Percentiles rank a stretch among this genome's conserved stretches.
phyloP scores from a whole-genome alignment of 2,329 filamentous ascomycete species.

The Colletotrichum truncatum region DNA sequence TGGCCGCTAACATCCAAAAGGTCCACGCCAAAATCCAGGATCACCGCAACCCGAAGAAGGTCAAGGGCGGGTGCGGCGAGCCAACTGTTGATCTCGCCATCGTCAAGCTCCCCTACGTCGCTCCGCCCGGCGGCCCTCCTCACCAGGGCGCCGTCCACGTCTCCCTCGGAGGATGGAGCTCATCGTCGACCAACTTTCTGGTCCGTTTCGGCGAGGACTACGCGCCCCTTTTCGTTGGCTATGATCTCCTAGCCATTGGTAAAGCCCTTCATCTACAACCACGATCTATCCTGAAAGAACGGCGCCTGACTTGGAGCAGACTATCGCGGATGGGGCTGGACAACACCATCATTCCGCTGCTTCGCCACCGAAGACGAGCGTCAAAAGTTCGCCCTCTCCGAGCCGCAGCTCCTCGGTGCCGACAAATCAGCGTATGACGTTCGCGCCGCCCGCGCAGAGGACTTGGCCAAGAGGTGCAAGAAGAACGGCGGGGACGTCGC shows the following conservation, averaged over 20 bases:
- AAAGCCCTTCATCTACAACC: neutral
- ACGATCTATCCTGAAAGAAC: no score
- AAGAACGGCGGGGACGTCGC: constrained; percentile 9
- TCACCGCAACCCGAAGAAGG: constrained; percentile 1
- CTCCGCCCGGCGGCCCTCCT: neutral
- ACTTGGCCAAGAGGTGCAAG: constrained; percentile 1
- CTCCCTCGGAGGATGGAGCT: constrained; percentile 11
- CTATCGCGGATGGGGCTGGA: constrained; percentile 8
- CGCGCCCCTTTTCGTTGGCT: neutral
- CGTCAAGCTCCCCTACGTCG: constrained; percentile 12
- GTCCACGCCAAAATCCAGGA: constrained; percentile 9
- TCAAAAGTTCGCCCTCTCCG: neutral
- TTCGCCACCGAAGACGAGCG: constrained; percentile 12
- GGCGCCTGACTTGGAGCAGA: neutral
- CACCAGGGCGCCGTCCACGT: constrained; percentile 3
- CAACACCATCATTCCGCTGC: constrained; percentile 6
- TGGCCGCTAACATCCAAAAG: neutral
- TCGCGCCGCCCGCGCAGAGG: constrained; percentile 4
- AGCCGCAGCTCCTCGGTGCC: neutral
- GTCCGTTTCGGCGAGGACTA: constrained; percentile 12
- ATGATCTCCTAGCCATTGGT: constrained; percentile 19
- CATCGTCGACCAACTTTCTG: constrained; percentile 15
- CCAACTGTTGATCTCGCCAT: constrained; percentile 6
- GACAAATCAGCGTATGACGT: neutral
- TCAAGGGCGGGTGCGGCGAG: constrained; percentile 1